phyloP scores from a whole-genome alignment of 2,329 filamentous ascomycete species.

The Scytalidium lignicola region DNA sequence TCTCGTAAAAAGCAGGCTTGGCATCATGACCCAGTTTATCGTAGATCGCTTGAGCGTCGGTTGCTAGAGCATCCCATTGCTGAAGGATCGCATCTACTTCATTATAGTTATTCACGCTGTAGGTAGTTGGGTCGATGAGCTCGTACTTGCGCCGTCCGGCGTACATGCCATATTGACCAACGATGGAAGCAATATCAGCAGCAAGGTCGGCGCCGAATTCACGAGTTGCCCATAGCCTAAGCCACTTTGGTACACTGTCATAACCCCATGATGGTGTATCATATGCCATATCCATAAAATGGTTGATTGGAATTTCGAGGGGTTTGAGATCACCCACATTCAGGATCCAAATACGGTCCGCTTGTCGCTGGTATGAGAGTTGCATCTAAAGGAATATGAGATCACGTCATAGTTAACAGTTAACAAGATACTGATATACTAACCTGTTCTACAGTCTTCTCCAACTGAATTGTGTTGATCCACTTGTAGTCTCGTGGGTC shows the following conservation, averaged over 20 bases:
- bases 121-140: constrained; percentile 52
- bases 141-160: constrained; percentile 58
- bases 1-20: constrained; percentile 57
- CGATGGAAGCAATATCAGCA: constrained; percentile 42
- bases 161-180: constrained; percentile 52
- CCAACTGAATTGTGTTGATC: constrained; percentile 62
- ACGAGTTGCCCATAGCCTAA: constrained; percentile 49
- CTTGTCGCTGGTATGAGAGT: constrained; percentile 51
- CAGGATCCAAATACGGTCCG: constrained; percentile 53
- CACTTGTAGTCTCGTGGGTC: constrained; percentile 46
- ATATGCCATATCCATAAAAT: constrained; percentile 65
- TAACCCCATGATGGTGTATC: constrained; percentile 53
- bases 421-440: not conserved
- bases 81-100: constrained; percentile 54
- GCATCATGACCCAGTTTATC: constrained; percentile 43
- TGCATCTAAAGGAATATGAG: constrained; percentile 44
- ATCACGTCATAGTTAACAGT: not conserved
- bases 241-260: constrained; percentile 51
- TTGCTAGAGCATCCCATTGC: constrained; percentile 48
- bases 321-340: constrained; percentile 62
- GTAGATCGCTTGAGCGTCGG: constrained; percentile 51
- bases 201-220: constrained; percentile 50
- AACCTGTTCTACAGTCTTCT: constrained; percentile 57
- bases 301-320: constrained; percentile 57
- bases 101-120: constrained; percentile 58